phyloP scores from a whole-genome alignment of 2,329 filamentous ascomycete species.

The Colletotrichum coccodes region DNA sequence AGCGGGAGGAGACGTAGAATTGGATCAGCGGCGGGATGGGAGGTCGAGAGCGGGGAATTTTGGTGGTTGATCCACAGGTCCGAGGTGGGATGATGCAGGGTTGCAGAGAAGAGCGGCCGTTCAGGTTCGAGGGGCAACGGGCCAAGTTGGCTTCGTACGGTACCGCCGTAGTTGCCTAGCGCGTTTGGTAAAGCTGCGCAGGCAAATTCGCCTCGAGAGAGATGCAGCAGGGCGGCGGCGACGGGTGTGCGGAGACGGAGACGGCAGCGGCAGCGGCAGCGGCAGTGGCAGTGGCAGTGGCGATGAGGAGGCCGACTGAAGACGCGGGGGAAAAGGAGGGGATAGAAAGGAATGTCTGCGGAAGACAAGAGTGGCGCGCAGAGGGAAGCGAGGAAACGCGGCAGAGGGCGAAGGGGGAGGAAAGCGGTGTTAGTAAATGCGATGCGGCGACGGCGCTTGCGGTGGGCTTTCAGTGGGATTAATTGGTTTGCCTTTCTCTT shows the following conservation, averaged over 20 bases:
- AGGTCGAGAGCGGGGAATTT: constrained; percentile 33
- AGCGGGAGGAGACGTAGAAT: constrained; percentile 14
- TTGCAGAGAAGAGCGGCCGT: constrained; percentile 27
- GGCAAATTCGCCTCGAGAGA: too few species aligned
- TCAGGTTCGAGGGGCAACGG: constrained; percentile 3
- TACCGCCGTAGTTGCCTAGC: constrained; percentile 6
- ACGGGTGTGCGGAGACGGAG: background rate
- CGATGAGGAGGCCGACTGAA: background rate
- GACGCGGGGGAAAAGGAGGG: background rate
- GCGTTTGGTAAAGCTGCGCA: constrained; percentile 12
- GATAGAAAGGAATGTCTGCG: background rate
- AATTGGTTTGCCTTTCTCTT: constrained; percentile 5
- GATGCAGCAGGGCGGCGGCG: background rate
- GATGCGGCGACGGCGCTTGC: background rate
- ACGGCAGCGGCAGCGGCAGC: constrained; percentile 2
- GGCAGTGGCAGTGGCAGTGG: background rate
- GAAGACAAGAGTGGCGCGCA: background rate
- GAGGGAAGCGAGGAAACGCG: constrained; percentile 2
- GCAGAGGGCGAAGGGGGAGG: background rate
- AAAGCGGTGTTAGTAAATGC: constrained; percentile 11
- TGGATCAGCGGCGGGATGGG: constrained; percentile 29
- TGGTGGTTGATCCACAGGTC: constrained; percentile 30
- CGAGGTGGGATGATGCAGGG: constrained; percentile 33
- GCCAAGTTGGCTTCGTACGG: constrained; percentile 25
- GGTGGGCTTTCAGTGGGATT: constrained; percentile 16